phyloP scores from a whole-genome alignment of 371 early-diverging fungal species.

The Umbelopsis sp. region DNA sequence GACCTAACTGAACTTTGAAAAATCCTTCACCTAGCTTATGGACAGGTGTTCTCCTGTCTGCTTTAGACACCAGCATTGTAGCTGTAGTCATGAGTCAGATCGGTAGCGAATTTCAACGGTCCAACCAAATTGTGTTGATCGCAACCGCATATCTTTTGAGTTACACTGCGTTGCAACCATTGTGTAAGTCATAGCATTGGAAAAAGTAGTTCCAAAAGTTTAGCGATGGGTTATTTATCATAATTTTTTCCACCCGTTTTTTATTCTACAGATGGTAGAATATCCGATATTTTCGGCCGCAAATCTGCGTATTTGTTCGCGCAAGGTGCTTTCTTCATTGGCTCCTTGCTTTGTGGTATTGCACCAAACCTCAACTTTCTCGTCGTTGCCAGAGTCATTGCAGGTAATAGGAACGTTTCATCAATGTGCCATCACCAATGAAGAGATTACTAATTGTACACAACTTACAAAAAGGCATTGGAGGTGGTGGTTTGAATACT shows the following conservation, averaged over 20 bases:
- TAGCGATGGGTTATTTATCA: not conserved
- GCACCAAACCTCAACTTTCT: conserved; percentile 61
- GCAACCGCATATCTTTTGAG: conserved; percentile 78
- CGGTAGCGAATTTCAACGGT: conserved; percentile 72
- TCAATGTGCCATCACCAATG: no score
- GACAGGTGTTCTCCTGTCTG: conserved; percentile 64
- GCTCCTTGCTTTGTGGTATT: conserved; percentile 55
- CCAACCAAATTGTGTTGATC: conserved; percentile 71
- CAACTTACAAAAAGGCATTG: conserved; percentile 50
- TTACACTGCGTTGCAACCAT: conserved; percentile 75
- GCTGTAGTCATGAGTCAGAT: conserved; percentile 82
- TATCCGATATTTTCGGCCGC: conserved; percentile 71
- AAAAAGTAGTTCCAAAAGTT: not conserved
- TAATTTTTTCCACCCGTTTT: not conserved
- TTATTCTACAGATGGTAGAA: conserved; percentile 38
- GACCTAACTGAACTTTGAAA: not conserved
- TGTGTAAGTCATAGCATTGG: conserved; percentile 52
- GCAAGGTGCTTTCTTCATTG: conserved; percentile 47
- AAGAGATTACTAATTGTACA: no score
- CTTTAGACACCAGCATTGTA: conserved; percentile 81
- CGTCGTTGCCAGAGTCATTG: conserved; percentile 71
- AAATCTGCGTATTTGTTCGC: conserved; percentile 55
- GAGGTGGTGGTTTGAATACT: conserved; percentile 19
- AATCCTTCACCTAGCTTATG: conserved; percentile 32
- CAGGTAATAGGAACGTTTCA: conserved; percentile 41